A percentile compares a stretch with the other conserved stretches of the same genome.
phyloP scores from a whole-genome alignment of 176 grass and related monocot species.

The Oryza glaberrima region DNA sequence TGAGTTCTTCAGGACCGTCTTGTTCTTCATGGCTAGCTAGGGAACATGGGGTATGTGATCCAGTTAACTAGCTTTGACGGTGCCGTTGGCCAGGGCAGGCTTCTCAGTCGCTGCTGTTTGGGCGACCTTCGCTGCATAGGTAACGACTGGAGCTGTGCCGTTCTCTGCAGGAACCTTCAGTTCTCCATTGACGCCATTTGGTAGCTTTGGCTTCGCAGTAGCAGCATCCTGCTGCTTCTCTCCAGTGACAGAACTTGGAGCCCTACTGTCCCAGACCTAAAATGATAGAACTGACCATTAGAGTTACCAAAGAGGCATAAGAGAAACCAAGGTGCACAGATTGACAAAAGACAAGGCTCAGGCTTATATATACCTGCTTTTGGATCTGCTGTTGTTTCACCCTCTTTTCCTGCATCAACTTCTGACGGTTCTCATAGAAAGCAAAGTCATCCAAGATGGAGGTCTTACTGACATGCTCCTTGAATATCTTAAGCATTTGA shows the following conservation, averaged over 20 bases:
- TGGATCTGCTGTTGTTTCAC: constrained; percentile 74
- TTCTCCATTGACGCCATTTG: constrained; percentile 53
- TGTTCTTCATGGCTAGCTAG: constrained; percentile 40
- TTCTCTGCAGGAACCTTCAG: constrained; percentile 56
- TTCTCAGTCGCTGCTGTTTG: constrained; percentile 43
- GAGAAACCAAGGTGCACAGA: background rate
- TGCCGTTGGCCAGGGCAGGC: constrained; percentile 34
- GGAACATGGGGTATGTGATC: constrained; percentile 13
- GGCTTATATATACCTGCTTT: constrained; percentile 57
- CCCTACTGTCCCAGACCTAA: constrained; percentile 77
- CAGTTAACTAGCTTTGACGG: constrained; percentile 49
- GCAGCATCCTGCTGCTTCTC: constrained; percentile 61
- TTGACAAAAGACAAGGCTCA: background rate
- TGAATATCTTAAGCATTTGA: constrained; percentile 95
- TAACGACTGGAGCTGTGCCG: constrained; percentile 23
- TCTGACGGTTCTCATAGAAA: constrained; percentile 95
- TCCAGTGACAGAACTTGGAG: constrained; percentile 17
- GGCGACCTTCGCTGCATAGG: constrained; percentile 49
- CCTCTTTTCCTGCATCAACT: constrained; percentile 86
- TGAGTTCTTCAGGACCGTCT: background rate
- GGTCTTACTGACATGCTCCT: constrained; percentile 78
- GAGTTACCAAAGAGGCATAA: background rate
- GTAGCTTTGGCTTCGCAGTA: constrained; percentile 50
- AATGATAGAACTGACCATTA: background rate
- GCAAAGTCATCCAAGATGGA: constrained; percentile 86